Conservation (phyloP, 179 eudicot genomes). For the Amaranthus tricolor region DNA sequence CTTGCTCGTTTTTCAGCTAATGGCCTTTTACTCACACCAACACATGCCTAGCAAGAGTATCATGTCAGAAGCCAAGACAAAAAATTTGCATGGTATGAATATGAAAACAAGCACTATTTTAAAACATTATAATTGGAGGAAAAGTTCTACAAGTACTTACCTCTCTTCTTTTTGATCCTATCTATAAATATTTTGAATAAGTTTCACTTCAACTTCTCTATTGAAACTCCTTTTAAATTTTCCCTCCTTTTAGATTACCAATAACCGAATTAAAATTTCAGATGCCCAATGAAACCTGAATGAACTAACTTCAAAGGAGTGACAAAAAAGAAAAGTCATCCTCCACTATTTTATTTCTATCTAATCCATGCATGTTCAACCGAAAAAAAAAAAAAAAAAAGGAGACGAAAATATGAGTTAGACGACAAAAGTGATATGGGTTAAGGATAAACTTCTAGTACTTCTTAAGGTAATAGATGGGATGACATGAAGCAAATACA, state of each 20-base stretch:
- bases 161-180: background rate
- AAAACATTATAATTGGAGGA: background rate
- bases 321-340: too few species aligned
- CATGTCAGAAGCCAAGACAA: constrained; percentile 15
- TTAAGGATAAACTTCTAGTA: background rate
- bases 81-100: background rate
- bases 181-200: background rate
- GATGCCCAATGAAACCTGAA: too few species aligned
- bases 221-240: background rate
- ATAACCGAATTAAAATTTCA: too few species aligned
- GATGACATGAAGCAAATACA: background rate
- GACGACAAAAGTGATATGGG: background rate
- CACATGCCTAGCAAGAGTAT: constrained; percentile 50
- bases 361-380: too few species aligned
- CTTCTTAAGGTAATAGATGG: background rate
- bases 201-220: background rate
- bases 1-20: constrained; percentile 64
- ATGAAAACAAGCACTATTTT: background rate
- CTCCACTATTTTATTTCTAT: too few species aligned
- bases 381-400: background rate
- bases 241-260: too few species aligned
- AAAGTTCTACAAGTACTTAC: background rate
- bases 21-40: constrained; percentile 37
- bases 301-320: too few species aligned
- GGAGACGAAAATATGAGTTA: background rate